Evolutionary conservation across 208 protist species (phyloP).

Genomic region (Trypanosoma melophagium): DNA sequence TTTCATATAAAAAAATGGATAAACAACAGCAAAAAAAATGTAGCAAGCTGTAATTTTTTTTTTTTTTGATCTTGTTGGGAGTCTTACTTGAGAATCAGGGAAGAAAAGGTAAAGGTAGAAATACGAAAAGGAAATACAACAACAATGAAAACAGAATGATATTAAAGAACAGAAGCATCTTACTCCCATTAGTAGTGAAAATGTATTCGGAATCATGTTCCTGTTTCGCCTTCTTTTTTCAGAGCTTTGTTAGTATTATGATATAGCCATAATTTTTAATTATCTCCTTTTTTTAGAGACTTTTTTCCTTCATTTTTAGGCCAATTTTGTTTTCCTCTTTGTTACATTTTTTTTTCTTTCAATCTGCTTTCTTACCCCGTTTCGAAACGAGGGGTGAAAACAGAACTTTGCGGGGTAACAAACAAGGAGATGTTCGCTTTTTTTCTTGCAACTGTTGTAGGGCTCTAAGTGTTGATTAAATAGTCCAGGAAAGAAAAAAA

Average conservation of each 20-base stretch:
- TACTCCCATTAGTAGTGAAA: too few relatives aligned
- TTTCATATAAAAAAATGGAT: constrained; percentile 59
- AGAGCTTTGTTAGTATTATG: not conserved
- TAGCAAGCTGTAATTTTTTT: constrained; percentile 53
- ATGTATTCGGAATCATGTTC: not conserved
- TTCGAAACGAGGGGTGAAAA: constrained; percentile 25
- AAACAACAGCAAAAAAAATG: constrained; percentile 19
- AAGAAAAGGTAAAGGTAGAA: not conserved
- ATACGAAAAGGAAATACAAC: not conserved
- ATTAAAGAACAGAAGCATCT: not conserved
- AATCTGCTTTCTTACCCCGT: constrained; percentile 48
- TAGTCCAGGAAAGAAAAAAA: too few relatives aligned
- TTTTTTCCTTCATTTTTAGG: not conserved
- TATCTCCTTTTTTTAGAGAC: not conserved
- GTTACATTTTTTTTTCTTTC: constrained; percentile 25
- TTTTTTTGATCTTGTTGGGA: not conserved
- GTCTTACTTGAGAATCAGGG: not conserved
- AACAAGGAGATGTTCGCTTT: too few relatives aligned
- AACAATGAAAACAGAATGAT: not conserved
- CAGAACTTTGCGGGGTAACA: too few relatives aligned
- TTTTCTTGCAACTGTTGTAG: too few relatives aligned
- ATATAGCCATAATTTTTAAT: not conserved
- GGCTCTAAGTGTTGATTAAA: too few relatives aligned
- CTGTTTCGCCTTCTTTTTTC: not conserved
- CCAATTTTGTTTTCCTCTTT: not conserved